Evolutionary conservation across 805 yeast species (phyloP).

Genomic region (Candida quercuum): DNA sequence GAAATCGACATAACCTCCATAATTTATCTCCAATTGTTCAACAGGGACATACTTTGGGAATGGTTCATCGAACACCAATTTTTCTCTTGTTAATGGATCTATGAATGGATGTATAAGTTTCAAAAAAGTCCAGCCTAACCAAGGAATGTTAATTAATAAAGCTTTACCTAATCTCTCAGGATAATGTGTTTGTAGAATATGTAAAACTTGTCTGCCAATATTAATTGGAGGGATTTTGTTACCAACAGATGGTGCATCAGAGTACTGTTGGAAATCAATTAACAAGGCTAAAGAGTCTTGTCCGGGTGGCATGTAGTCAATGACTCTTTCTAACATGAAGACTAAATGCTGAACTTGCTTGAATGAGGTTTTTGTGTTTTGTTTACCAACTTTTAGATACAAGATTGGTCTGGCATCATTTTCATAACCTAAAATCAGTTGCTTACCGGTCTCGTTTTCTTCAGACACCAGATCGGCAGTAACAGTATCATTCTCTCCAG

Average conservation of each 20-base stretch:
- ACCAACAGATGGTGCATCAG: constrained; percentile 38
- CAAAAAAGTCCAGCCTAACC: constrained; percentile 88
- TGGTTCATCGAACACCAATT: constrained; percentile 87
- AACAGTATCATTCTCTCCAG: constrained; percentile 46
- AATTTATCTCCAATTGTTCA: constrained; percentile 75
- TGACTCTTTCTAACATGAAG: constrained; percentile 85
- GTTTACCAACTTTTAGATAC: constrained; percentile 90
- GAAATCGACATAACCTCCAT: constrained; percentile 84
- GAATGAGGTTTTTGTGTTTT: constrained; percentile 84
- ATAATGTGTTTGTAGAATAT: constrained; percentile 92
- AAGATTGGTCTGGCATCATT: constrained; percentile 87
- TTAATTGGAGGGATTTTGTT: constrained; percentile 84
- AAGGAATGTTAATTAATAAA: constrained; percentile 85
- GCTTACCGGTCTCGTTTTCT: constrained; percentile 90
- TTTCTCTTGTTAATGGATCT: constrained; percentile 92
- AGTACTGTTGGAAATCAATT: constrained; percentile 84
- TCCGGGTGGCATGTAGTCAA: constrained; percentile 93
- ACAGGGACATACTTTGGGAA: constrained; percentile 76
- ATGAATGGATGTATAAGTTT: constrained; percentile 92
- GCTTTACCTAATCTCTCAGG: constrained; percentile 97
- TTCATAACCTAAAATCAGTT: constrained; percentile 87
- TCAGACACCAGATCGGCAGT: constrained; percentile 48
- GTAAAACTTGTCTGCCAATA: constrained; percentile 86
- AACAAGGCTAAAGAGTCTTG: constrained; percentile 90
- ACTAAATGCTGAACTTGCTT: constrained; percentile 96